Evolutionary conservation across 2,329 filamentous ascomycete species (phyloP).

Genomic region (Exserohilum turcica): DNA sequence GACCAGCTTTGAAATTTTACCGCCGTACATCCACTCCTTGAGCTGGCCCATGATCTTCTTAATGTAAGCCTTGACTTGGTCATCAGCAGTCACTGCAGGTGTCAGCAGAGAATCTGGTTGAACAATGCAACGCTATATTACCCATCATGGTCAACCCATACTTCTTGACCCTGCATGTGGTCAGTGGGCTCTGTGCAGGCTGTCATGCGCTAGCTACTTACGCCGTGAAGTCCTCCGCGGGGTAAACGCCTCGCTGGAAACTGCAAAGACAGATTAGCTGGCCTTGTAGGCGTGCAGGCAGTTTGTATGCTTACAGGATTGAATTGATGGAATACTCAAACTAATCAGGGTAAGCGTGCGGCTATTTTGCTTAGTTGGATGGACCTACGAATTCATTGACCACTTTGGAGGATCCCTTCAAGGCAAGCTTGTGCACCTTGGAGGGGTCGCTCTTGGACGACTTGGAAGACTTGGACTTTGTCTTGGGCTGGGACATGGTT

Average conservation of each 20-base stretch:
- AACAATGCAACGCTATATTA: slow-evolving; percentile 46
- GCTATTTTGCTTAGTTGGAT: not conserved
- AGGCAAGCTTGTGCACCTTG: slow-evolving; percentile 91
- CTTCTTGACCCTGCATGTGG: slow-evolving; percentile 77
- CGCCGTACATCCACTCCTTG: slow-evolving; percentile 95
- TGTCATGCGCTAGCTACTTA: slow-evolving; percentile 51
- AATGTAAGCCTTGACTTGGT: slow-evolving; percentile 98
- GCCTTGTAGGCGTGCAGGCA: no score
- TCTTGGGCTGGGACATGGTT: slow-evolving; percentile 41
- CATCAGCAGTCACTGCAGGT: slow-evolving; percentile 79
- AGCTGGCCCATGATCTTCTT: slow-evolving; percentile 99
- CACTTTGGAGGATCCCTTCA: slow-evolving; percentile 83
- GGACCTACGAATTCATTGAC: slow-evolving; percentile 92
- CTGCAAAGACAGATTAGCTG: slow-evolving; percentile 52
- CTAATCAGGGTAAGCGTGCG: slow-evolving; percentile 48
- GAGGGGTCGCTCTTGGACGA: slow-evolving; percentile 68
- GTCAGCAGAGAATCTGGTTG: slow-evolving; percentile 19
- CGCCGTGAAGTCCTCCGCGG: slow-evolving; percentile 95
- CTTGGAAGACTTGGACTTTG: slow-evolving; percentile 31
- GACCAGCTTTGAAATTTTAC: slow-evolving; percentile 96
- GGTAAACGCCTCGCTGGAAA: slow-evolving; percentile 83
- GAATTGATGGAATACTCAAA: slow-evolving; percentile 99
- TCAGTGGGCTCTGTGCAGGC: slow-evolving; percentile 17
- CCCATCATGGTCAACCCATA: slow-evolving; percentile 98
- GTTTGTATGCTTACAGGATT: slow-evolving; percentile 69